Conservation (phyloP, 805 yeast species). For the Pichia cephalocereana region DNA sequence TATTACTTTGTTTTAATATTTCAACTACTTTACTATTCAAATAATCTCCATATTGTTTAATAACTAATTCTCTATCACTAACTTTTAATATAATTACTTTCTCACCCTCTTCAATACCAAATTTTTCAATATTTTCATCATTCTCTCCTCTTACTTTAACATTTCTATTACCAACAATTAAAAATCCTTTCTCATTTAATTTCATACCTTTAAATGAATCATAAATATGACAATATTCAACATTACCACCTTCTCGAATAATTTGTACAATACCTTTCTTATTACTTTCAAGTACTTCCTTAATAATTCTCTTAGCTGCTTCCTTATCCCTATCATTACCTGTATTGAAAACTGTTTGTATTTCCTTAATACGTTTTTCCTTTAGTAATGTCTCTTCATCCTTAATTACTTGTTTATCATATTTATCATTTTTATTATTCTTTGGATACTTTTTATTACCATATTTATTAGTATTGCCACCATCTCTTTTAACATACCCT, state of each 20-base stretch:
- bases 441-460: no score
- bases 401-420: neutral
- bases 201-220: constrained; percentile 12
- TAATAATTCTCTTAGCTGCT: constrained; percentile 18
- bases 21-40: constrained; percentile 15
- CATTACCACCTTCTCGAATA: constrained; percentile 11
- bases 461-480: neutral
- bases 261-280: constrained; percentile 15
- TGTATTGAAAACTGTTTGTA: constrained; percentile 7
- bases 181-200: constrained; percentile 19
- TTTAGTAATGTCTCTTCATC: neutral
- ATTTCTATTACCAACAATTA: constrained; percentile 14
- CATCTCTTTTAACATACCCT: neutral
- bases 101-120: neutral
- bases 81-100: constrained; percentile 17
- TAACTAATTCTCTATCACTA: constrained; percentile 16
- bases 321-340: constrained; percentile 23
- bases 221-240: constrained; percentile 9
- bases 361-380: neutral
- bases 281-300: constrained; percentile 12
- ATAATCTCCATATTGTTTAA: constrained; percentile 22
- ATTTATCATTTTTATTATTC: neutral
- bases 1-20: constrained; percentile 11
- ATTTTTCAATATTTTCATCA: constrained; percentile 3
- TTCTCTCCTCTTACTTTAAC: constrained; percentile 1